A percentile compares a stretch with the other conserved stretches of the same genome.
Conservation (phyloP, 768 basidiomycete species). For the Crepidotus variabilis region DNA sequence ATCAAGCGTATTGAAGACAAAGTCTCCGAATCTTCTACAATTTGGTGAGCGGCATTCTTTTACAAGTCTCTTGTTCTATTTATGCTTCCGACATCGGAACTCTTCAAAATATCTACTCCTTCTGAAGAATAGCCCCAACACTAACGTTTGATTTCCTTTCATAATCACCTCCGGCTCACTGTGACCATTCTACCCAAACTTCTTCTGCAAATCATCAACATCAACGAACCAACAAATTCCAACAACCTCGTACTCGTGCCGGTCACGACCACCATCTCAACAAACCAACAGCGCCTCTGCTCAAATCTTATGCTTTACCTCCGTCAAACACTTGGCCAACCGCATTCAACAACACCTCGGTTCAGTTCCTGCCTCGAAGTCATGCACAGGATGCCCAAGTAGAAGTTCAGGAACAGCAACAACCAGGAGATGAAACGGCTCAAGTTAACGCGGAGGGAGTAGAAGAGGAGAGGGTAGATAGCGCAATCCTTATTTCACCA, state of each 20-base stretch:
- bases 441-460: not conserved
- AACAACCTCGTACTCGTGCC: not conserved
- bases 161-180: not conserved
- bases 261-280: not conserved
- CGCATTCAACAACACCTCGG: slow-evolving; percentile 65
- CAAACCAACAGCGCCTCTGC: slow-evolving; percentile 37
- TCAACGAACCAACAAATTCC: not conserved
- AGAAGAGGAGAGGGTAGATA: no score
- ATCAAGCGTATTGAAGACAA: slow-evolving; percentile 42
- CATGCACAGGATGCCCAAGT: not conserved
- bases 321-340: slow-evolving; percentile 45
- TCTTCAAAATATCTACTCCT: not conserved
- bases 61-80: slow-evolving; percentile 3
- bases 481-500: no score
- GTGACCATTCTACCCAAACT: not conserved
- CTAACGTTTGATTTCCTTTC: no score
- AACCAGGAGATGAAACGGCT: not conserved
- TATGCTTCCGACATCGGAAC: not conserved
- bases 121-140: not conserved
- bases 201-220: not conserved
- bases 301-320: slow-evolving; percentile 48
- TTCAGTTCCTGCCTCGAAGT: slow-evolving; percentile 37
- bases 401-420: not conserved
- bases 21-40: slow-evolving; percentile 49
- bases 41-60: slow-evolving; percentile 39